Percentiles rank a stretch among this genome's conserved stretches.
Evolutionary conservation across 2,329 filamentous ascomycete genomes (phyloP).

Genomic region (Trichoderma semiorbis): DNA sequence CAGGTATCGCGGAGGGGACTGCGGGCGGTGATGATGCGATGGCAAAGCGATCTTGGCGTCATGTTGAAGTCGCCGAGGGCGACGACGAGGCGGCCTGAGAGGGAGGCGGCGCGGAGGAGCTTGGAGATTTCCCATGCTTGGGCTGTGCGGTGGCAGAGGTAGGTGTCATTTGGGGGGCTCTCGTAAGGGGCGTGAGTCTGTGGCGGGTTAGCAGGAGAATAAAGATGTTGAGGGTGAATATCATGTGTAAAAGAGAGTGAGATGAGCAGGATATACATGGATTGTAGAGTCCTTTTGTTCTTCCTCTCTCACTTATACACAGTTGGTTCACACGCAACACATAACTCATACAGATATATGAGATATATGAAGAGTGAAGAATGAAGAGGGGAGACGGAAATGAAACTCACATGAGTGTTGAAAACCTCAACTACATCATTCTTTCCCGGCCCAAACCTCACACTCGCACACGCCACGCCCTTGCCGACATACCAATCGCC

Average conservation of each 20-base stretch:
- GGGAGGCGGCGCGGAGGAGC: conserved; percentile 75
- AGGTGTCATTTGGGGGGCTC: conserved; percentile 72
- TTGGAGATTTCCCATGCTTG: conserved; percentile 96
- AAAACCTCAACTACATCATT: conserved; percentile 82
- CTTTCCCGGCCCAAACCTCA: conserved; percentile 63
- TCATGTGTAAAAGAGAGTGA: not conserved
- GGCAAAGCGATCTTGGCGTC: conserved; percentile 80
- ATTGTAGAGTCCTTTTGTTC: not conserved
- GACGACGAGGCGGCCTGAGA: conserved; percentile 77
- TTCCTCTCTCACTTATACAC: not conserved
- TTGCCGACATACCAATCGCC: conserved; percentile 98
- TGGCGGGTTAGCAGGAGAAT: not conserved
- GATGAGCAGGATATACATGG: not conserved
- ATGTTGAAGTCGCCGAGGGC: conserved; percentile 96
- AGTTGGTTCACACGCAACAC: not conserved
- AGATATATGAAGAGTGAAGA: not conserved
- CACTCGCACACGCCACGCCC: conserved; percentile 78
- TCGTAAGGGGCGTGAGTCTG: conserved; percentile 83
- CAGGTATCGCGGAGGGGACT: conserved; percentile 79
- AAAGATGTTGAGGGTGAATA: not conserved
- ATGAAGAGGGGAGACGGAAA: not conserved
- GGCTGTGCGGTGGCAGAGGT: conserved; percentile 83
- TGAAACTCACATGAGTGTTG: conserved; percentile 70
- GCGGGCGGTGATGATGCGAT: conserved; percentile 76
- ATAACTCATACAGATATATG: not conserved